These are phyloP conservation scores for Meira miltonrushii DNA, from an alignment of 1,284 basidiomycete genomes.

Conservation along the genomic window DNA sequence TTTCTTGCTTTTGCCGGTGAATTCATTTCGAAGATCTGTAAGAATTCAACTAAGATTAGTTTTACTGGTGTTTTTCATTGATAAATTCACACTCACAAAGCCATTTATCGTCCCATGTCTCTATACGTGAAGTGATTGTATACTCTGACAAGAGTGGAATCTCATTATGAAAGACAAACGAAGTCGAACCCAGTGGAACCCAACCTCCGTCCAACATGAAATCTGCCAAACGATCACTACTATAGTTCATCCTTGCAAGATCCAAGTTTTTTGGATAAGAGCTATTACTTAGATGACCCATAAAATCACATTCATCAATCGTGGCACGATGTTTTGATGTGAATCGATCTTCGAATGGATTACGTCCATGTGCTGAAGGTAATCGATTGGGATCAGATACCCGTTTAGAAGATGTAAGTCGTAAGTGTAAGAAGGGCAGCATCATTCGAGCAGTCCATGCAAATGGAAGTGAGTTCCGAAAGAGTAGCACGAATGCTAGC, in stretches of 20 bases:
- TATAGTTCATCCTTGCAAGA: background rate
- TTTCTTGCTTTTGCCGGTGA: background rate
- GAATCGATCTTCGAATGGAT: too few relatives aligned
- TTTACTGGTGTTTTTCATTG: too few relatives aligned
- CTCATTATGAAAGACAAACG: slow-evolving; percentile 32
- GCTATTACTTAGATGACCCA: slow-evolving; percentile 5
- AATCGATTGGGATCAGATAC: too few relatives aligned
- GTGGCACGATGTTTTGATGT: background rate
- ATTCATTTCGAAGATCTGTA: background rate
- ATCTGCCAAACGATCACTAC: slow-evolving; percentile 16
- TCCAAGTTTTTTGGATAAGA: slow-evolving; percentile 3
- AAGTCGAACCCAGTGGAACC: slow-evolving; percentile 24
- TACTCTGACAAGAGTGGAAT: slow-evolving; percentile 28
- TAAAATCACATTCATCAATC: slow-evolving; percentile 4
- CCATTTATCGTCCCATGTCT: slow-evolving; percentile 43
- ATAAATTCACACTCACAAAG: slow-evolving; percentile 17
- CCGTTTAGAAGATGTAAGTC: too few relatives aligned
- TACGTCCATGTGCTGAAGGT: too few relatives aligned
- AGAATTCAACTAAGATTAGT: too few relatives aligned
- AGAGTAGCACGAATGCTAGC: too few relatives aligned
- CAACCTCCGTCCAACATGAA: slow-evolving; percentile 24
- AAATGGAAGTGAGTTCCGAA: too few relatives aligned
- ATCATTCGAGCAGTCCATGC: too few relatives aligned
- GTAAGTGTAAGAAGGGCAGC: too few relatives aligned
- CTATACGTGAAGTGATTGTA: slow-evolving; percentile 22